Evolutionary conservation across 805 yeast species (phyloP).

Genomic region (Wickerhamomyces ciferrii): DNA sequence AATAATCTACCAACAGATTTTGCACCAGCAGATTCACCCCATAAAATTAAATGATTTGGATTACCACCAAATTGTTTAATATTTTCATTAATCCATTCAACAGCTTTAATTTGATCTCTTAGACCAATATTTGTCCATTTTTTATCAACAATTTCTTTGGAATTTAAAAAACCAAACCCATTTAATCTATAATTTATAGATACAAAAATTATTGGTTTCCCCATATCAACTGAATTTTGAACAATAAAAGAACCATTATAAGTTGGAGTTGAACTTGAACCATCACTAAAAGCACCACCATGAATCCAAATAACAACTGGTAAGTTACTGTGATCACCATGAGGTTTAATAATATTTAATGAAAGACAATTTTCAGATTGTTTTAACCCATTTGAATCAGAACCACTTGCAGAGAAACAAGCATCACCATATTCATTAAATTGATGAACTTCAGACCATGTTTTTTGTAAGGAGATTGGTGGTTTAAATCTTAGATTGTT

Average conservation of each 20-base stretch:
- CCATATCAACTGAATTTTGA: conserved; percentile 11
- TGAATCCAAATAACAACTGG: conserved; percentile 30
- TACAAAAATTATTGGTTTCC: conserved; percentile 25
- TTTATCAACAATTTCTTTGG: conserved; percentile 15
- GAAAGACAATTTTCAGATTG: conserved; percentile 25
- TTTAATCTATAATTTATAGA: conserved; percentile 32
- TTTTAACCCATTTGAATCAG: conserved; percentile 5
- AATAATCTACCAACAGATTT: conserved; percentile 10
- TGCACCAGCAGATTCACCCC: conserved; percentile 35
- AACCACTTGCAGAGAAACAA: conserved; percentile 13
- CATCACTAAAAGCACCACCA: conserved; percentile 29
- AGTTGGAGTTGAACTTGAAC: conserved; percentile 16
- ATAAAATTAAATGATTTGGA: conserved; percentile 26
- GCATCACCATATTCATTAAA: conserved; percentile 20
- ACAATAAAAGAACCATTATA: conserved; percentile 14
- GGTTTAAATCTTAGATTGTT: conserved; percentile 20
- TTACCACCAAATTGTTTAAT: conserved; percentile 32
- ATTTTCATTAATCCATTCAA: conserved; percentile 29
- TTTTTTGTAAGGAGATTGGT: conserved; percentile 12
- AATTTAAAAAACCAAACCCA: conserved; percentile 28
- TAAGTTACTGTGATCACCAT: conserved; percentile 4
- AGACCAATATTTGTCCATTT: conserved; percentile 28
- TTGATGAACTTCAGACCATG: conserved; percentile 7
- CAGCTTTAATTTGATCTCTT: conserved; percentile 28
- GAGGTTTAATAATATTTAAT: conserved; percentile 22